phyloP scores from a whole-genome alignment of 192 early-diverging fungal species.

The Spinellus fusiger region DNA sequence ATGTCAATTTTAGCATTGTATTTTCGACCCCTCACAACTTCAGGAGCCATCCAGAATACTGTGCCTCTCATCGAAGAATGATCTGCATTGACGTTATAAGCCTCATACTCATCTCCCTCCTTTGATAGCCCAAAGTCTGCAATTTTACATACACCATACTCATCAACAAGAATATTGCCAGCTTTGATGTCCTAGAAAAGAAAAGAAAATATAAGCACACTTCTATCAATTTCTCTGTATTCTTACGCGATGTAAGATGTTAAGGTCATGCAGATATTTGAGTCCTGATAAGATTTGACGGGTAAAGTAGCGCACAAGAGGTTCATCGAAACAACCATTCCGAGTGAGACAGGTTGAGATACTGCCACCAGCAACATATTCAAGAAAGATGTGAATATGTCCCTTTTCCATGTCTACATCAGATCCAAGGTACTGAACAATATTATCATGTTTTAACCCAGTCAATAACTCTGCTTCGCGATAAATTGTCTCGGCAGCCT shows the following conservation, averaged over 20 bases:
- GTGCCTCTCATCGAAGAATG: constrained; percentile 53
- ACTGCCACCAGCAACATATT: constrained; percentile 93
- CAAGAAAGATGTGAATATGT: constrained; percentile 87
- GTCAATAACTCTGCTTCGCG: constrained; percentile 65
- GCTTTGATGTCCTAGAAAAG: constrained; percentile 65
- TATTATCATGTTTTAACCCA: constrained; percentile 80
- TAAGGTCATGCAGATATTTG: constrained; percentile 73
- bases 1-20: constrained; percentile 92
- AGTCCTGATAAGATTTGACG: constrained; percentile 79
- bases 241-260: constrained; percentile 65
- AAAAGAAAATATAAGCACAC: too few relatives aligned
- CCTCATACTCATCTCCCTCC: constrained; percentile 34
- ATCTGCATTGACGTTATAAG: background rate
- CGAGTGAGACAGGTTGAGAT: constrained; percentile 71
- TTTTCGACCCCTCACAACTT: constrained; percentile 70
- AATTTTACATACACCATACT: constrained; percentile 83
- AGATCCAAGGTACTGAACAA: constrained; percentile 86
- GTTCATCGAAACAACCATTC: constrained; percentile 61
- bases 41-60: constrained; percentile 87
- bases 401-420: constrained; percentile 12
- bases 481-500: constrained; percentile 51
- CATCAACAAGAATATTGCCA: constrained; percentile 73
- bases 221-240: background rate
- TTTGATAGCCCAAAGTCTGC: constrained; percentile 96
- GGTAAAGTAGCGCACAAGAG: constrained; percentile 63